These are phyloP conservation scores for Naegleria gruberi DNA, from an alignment of 208 protist genomes.

Conservation along the genomic window DNA sequence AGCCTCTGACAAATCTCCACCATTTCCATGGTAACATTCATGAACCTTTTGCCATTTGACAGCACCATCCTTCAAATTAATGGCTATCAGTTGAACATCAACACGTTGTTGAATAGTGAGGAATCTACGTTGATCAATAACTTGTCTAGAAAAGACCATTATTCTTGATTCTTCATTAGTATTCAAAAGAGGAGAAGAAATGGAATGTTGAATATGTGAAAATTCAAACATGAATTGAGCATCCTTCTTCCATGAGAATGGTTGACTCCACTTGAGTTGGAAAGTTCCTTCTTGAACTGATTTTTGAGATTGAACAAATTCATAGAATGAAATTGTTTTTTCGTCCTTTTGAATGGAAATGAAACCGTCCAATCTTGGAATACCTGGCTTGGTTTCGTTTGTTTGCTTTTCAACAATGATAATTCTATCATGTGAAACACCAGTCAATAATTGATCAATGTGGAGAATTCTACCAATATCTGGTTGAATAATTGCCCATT, in stretches of 20 bases:
- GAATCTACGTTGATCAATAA: not conserved
- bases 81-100: not conserved
- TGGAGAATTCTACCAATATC: not conserved
- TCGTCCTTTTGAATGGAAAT: not conserved
- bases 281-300: not conserved
- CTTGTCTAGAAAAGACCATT: not conserved
- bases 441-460: not conserved
- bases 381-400: not conserved
- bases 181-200: not conserved
- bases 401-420: not conserved
- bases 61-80: not conserved
- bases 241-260: not conserved
- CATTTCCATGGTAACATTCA: slow-evolving; percentile 3
- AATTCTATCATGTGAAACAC: not conserved
- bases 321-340: not conserved
- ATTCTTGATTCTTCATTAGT: not conserved
- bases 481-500: not conserved
- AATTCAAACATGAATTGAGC: slow-evolving; percentile 9
- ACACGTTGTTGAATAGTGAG: not conserved
- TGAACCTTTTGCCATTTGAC: not conserved
- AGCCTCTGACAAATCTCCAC: not conserved
- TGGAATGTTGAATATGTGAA: not conserved
- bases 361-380: not conserved
- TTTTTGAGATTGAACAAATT: not conserved
- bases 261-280: not conserved